Evolutionary conservation across 768 basidiomycete genomes (phyloP).

Genomic region (Podaxis mareebaensis): DNA sequence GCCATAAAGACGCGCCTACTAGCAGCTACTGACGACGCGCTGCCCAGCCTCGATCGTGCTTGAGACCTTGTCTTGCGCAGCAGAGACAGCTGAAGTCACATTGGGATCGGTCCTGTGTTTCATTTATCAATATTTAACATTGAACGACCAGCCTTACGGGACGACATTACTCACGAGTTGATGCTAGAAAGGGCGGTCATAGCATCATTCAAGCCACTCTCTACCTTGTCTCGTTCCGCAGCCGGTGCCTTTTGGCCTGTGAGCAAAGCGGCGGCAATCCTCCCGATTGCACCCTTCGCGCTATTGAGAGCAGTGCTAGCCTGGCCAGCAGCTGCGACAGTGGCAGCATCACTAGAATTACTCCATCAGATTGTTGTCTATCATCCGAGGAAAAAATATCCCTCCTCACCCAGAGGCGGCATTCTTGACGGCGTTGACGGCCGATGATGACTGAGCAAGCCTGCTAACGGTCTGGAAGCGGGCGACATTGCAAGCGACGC

Average conservation of each 20-base stretch:
- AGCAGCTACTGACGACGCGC: conserved; percentile 24
- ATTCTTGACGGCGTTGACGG: conserved; percentile 2
- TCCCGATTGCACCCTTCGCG: conserved; percentile 25
- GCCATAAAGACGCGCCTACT: not conserved
- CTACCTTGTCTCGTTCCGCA: conserved; percentile 24
- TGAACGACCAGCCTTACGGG: not conserved
- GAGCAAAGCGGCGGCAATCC: conserved; percentile 25
- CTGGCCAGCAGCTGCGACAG: conserved; percentile 22
- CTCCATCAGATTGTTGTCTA: not conserved
- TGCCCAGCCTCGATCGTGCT: conserved; percentile 25
- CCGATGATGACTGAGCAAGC: conserved; percentile 17
- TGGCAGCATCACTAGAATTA: conserved; percentile 22
- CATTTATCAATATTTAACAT: not conserved
- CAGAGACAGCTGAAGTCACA: conserved; percentile 21
- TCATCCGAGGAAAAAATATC: not conserved
- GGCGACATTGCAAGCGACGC: conserved; percentile 24
- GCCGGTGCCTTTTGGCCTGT: conserved; percentile 23
- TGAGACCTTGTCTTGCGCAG: conserved; percentile 21
- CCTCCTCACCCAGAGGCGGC: conserved; percentile 21
- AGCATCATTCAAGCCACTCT: conserved; percentile 23
- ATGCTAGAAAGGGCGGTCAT: conserved; percentile 24
- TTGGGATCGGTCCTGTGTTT: conserved; percentile 23
- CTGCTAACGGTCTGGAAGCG: conserved; percentile 28
- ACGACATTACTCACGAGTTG: conserved; percentile 23
- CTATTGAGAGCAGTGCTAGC: conserved; percentile 24